These are phyloP conservation scores for Parastagonospora avenae DNA, from an alignment of 2,329 filamentous ascomycete species.

Conservation along the genomic window DNA sequence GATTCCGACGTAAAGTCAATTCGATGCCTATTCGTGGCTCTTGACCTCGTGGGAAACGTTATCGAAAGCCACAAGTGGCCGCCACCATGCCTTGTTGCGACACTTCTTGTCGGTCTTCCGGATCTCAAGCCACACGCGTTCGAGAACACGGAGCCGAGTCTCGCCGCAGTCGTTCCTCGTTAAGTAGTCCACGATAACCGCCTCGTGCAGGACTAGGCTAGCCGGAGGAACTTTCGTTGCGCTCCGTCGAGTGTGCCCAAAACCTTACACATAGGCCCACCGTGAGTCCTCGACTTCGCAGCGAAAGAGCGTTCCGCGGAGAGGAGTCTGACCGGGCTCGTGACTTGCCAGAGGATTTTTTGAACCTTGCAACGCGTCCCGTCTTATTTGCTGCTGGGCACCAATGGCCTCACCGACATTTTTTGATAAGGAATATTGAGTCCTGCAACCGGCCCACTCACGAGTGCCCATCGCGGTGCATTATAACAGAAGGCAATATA, in stretches of 20 bases:
- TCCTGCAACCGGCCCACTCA: slow-evolving; percentile 7
- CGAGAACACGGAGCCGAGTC: not conserved
- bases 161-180: not conserved
- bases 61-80: too few species aligned
- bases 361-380: not conserved
- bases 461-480: not conserved
- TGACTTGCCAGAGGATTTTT: slow-evolving; percentile 1
- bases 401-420: slow-evolving; percentile 27
- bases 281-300: too few species aligned
- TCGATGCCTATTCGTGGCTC: too few species aligned
- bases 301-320: not conserved
- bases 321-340: slow-evolving; percentile 2
- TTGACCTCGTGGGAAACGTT: too few species aligned
- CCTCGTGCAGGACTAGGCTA: not conserved
- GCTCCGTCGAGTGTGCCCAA: too few species aligned
- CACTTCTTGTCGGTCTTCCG: not conserved
- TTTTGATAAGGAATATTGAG: slow-evolving; percentile 12
- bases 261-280: too few species aligned
- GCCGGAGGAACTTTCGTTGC: too few species aligned
- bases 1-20: too few species aligned
- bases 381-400: not conserved
- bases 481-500: slow-evolving; percentile 18
- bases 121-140: slow-evolving; percentile 2
- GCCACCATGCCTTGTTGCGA: slow-evolving; percentile 2
- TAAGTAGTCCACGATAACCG: slow-evolving; percentile 8